phyloP scores from a whole-genome alignment of 139 green algal genomes.

The Coelastrella sp. region DNA sequence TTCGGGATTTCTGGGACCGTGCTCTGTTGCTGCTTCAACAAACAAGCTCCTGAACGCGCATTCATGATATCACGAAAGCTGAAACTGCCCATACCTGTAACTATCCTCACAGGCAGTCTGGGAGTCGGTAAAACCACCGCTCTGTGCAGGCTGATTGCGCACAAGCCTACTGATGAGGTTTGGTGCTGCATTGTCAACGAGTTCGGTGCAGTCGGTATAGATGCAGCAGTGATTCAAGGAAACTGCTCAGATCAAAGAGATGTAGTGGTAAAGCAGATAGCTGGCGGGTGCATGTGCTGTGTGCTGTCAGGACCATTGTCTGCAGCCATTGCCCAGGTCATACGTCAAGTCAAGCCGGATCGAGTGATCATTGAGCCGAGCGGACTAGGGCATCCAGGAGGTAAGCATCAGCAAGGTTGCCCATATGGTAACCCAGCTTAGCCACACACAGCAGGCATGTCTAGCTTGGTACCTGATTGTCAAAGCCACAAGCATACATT shows the following conservation, averaged over 20 bases:
- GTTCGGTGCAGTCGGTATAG: slow-evolving; percentile 74
- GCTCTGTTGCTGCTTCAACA: neutral
- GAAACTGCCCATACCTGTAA: slow-evolving; percentile 55
- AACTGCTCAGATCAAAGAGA: neutral
- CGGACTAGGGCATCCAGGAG: slow-evolving; percentile 72
- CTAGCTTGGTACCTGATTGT: too few relatives aligned
- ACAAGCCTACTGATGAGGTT: slow-evolving; percentile 54
- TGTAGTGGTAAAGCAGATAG: slow-evolving; percentile 68
- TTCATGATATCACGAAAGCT: neutral
- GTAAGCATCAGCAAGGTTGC: slow-evolving; percentile 3
- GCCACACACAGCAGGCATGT: too few relatives aligned
- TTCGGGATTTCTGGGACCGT: neutral
- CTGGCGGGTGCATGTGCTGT: slow-evolving; percentile 84
- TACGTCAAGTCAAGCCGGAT: slow-evolving; percentile 72
- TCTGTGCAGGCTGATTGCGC: slow-evolving; percentile 54
- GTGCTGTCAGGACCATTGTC: slow-evolving; percentile 63
- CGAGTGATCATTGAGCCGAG: slow-evolving; percentile 71
- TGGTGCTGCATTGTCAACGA: slow-evolving; percentile 83
- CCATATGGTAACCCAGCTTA: too few relatives aligned
- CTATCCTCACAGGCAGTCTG: slow-evolving; percentile 72
- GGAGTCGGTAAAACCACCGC: slow-evolving; percentile 76
- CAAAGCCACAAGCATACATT: too few relatives aligned
- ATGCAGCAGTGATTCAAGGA: slow-evolving; percentile 66
- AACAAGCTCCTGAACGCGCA: neutral
- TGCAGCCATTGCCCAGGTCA: slow-evolving; percentile 71